Percentiles rank a stretch among this genome's conserved stretches.
These are phyloP conservation scores for Peronospora farinosa DNA, from an alignment of 352 stramenopile species.

Conservation along the genomic window DNA sequence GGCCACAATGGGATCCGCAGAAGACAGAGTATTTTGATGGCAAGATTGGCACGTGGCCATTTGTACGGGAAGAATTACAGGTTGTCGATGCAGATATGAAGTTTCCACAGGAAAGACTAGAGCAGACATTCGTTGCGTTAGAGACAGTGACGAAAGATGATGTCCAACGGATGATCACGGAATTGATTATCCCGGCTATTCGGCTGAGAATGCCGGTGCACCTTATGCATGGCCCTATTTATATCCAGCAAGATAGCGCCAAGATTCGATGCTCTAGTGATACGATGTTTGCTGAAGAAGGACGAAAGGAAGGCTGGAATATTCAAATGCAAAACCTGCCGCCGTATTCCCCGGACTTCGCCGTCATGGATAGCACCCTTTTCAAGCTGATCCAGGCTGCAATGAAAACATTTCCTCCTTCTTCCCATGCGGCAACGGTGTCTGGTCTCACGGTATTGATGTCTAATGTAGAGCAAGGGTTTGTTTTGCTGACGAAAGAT, in stretches of 20 bases:
- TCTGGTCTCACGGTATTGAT: constrained; percentile 29
- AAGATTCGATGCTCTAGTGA: constrained; percentile 36
- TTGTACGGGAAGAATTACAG: constrained; percentile 23
- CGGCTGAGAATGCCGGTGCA: constrained; percentile 29
- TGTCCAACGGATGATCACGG: constrained; percentile 37
- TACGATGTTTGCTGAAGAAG: constrained; percentile 30
- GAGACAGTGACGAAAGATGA: constrained; percentile 39
- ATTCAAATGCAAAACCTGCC: constrained; percentile 35
- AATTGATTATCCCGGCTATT: constrained; percentile 30
- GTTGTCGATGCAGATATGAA: constrained; percentile 4
- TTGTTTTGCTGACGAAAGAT: constrained; percentile 23
- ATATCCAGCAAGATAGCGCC: constrained; percentile 39
- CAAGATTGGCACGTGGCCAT: constrained; percentile 43
- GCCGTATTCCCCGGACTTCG: constrained; percentile 41
- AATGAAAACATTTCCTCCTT: constrained; percentile 18
- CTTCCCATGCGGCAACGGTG: constrained; percentile 1
- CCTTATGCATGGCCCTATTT: constrained; percentile 29
- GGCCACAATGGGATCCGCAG: constrained; percentile 35
- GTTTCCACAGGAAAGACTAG: not conserved
- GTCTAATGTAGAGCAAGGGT: constrained; percentile 21
- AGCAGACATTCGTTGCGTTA: constrained; percentile 16
- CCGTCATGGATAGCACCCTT: constrained; percentile 31
- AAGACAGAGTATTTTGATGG: constrained; percentile 35
- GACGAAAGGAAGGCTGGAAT: constrained; percentile 32
- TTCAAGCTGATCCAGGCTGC: constrained; percentile 29